Conservation (phyloP, 345 rosid genomes). For the Eucalyptus regnans region DNA sequence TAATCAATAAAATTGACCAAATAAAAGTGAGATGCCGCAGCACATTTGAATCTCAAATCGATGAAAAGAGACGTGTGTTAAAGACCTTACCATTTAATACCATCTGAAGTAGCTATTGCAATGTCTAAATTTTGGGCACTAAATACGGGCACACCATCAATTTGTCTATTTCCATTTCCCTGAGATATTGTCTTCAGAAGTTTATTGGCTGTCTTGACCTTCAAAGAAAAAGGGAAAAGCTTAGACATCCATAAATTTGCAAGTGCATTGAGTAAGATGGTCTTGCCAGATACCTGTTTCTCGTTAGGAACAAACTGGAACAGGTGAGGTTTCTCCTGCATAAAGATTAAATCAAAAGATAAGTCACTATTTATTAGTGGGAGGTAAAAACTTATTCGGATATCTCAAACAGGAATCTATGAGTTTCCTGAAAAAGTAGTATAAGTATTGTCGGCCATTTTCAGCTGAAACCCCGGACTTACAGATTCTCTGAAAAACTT, state of each 20-base stretch:
- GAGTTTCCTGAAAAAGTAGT: background rate
- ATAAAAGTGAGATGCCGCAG: background rate
- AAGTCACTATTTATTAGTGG: background rate
- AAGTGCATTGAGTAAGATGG: background rate
- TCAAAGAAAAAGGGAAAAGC: background rate
- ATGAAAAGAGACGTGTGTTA: background rate
- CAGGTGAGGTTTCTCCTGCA: conserved; percentile 83
- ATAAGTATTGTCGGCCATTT: background rate
- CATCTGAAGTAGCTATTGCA: conserved; percentile 88
- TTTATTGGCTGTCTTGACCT: conserved; percentile 93
- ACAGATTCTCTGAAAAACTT: background rate
- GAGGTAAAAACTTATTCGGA: background rate
- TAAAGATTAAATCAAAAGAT: background rate
- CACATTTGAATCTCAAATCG: background rate
- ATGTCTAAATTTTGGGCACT: conserved; percentile 89
- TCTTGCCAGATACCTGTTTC: conserved; percentile 46
- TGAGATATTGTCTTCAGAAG: conserved; percentile 57
- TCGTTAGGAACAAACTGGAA: conserved; percentile 97
- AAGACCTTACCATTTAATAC: conserved; percentile 72
- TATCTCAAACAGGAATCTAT: background rate
- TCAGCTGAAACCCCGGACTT: background rate
- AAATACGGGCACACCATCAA: conserved; percentile 92
- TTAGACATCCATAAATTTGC: background rate
- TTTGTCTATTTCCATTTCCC: conserved; percentile 37
- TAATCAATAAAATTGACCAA: background rate